phyloP scores from a whole-genome alignment of 2,329 filamentous ascomycete species.

The Phyllosticta citrichinensis region DNA sequence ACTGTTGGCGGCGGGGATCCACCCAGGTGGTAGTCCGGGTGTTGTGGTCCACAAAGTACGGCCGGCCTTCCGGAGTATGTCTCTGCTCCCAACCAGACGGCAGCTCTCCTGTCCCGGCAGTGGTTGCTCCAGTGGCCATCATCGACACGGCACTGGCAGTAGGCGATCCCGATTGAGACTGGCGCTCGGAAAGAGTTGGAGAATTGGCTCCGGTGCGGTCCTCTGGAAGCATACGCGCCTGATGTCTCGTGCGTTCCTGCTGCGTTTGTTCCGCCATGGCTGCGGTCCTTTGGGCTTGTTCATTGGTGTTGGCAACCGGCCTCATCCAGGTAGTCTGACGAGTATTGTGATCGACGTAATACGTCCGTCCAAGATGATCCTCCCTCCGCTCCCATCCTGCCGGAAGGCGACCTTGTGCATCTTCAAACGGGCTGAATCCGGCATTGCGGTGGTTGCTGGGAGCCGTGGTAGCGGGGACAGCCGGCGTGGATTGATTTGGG shows the following conservation, averaged over 20 bases:
- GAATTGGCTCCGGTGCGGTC: conserved; percentile 91
- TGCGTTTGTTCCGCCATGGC: conserved; percentile 86
- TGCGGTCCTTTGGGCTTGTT: conserved; percentile 59
- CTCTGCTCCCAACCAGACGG: conserved; percentile 95
- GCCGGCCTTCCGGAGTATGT: conserved; percentile 85
- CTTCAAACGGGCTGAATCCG: conserved; percentile 85
- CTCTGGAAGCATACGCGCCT: conserved; percentile 90
- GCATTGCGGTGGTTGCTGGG: conserved; percentile 18
- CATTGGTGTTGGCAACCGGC: conserved; percentile 68
- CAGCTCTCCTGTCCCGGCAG: conserved; percentile 86
- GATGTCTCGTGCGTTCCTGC: conserved; percentile 83
- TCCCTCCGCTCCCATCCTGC: conserved; percentile 93
- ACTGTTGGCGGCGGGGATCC: conserved; percentile 91
- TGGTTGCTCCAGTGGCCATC: conserved; percentile 92
- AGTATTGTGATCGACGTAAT: conserved; percentile 97
- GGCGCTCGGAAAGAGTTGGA: conserved; percentile 56
- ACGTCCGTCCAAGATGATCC: conserved; percentile 88
- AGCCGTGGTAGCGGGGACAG: conserved; percentile 23
- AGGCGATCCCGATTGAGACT: conserved; percentile 31
- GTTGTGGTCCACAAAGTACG: conserved; percentile 98
- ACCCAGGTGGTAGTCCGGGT: conserved; percentile 98
- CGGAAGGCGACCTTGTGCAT: conserved; percentile 84
- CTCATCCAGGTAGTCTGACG: conserved; percentile 94
- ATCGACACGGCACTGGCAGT: conserved; percentile 60
- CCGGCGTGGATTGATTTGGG: conserved; percentile 18